Base-by-base conservation (phyloP, 1,284 basidiomycete species). In the Chondrostereum purpureum region DNA sequence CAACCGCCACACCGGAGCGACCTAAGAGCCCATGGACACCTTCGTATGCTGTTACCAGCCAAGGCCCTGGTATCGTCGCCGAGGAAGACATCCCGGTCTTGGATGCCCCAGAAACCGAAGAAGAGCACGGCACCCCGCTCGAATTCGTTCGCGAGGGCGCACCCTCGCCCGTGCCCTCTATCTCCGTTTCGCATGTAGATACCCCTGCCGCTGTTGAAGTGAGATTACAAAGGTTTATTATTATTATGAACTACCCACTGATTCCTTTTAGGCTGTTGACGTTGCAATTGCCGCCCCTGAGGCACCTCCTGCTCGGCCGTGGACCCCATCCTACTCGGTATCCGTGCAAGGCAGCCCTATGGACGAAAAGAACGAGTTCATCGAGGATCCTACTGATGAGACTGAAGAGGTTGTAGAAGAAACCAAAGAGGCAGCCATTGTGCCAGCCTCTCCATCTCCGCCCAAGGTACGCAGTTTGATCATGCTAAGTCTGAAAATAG, bases 281-380 rank as follows among this genome's bases (percentile, higher is more conserved):
- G n/a, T n/a, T n/a, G n/a, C n/a, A n/a, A n/a, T n/a, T n/a, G n/a
- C n/a, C n/a, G n/a, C n/a, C n/a, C n/a, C n/a, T n/a, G n/a, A n/a
- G n/a, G n/a, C n/a, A n/a, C n/a, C n/a, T n/a, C n/a, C n/a, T n/a
- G n/a, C n/a, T 8, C 27, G 27, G 8, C 8, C 54, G 3, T 56
- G 58, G 58, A 59, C 56, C n/a, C 56, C 54, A 5, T 59, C 58
- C 16, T 60, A 60, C 39, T 54, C 53, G 4, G 53, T 54, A 18
- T 47, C 47, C 14, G 46, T 39, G 16, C 54, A 57, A 48, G 55
- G 54, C 5, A 4, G 33, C 22, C 13, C 19, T 43, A n/a, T 31
- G 8, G 27, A 31, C 8, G n/a, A 31, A 31, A 8, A n/a, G 8
- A n/a, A 8, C n/a, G 27, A 31, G n/a, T 31, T 31, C 8, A n/a